Base-by-base conservation (phyloP, 2,329 filamentous ascomycete species). In the Fusarium pseudograminearum region DNA sequence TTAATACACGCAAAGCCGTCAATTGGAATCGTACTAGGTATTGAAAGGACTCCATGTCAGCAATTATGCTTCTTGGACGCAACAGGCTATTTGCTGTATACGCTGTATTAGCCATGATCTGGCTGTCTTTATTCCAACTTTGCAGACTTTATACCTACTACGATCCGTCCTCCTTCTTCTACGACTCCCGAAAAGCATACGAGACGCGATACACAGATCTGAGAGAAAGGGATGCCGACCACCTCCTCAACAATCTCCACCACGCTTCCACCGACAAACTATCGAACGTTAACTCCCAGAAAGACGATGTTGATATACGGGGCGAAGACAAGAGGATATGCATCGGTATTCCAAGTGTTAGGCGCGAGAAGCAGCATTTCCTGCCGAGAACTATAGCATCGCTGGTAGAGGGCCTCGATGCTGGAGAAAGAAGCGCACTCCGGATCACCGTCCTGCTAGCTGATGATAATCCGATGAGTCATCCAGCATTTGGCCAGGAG, bases 391-490 rank as follows among this genome's bases (percentile, higher is more conserved):
- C 76, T 0, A 40, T 77, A n/a, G 76, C 73, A 1, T 78, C 78
- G 1, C 61, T 80, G 2, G 65, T 76, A 10, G 73, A 78, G 41
- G 72, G 69, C 4, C 65, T 80, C 12, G 72, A 64, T 11, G 47
- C 68, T 2, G 66, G 73, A 22, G 73, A 79, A 42, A 69, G 78
- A 38, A 61, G 63, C 7, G 53, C 64, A 10, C 51, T 79, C 11
- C 70, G 78, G 34, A 31, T 80, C 1, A 65, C 75, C 14, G 69
- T 78, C 11, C 44, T 80, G 14, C 61, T 80, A 9, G 77, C 77
- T 5, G 77, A 79, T 42, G 57, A 69, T 24, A 58, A 71, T 12
- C 73, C 75, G 8, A 50, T 48, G 2, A 62, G 57, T 18, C 75
- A 80, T 47, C 73, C 73, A 3, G 76, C 72, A 7, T 79, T 73